Percentiles rank a stretch among this genome's conserved stretches.
Evolutionary conservation across 306 rosid species (phyloP).

Genomic region (Cucurbita moschata): DNA sequence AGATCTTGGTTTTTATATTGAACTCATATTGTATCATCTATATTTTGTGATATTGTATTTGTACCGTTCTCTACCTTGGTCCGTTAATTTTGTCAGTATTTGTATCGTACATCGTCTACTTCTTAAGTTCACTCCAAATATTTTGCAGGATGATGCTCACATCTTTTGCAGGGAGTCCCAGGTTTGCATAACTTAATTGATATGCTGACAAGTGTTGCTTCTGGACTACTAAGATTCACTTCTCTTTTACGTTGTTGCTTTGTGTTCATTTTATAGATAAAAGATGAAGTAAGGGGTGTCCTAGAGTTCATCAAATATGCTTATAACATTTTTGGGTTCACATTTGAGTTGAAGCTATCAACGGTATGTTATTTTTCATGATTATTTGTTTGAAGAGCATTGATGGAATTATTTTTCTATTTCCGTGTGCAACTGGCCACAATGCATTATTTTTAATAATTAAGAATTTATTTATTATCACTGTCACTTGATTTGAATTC

Average conservation of each 20-base stretch:
- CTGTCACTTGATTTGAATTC: not conserved
- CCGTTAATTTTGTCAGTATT: not conserved
- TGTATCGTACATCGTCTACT: constrained; percentile 6
- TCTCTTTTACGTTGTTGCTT: not conserved
- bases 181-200: constrained; percentile 29
- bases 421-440: not conserved
- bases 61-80: not conserved
- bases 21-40: not conserved
- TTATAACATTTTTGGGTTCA: constrained; percentile 63
- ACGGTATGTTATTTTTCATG: constrained; percentile 36
- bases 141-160: constrained; percentile 82
- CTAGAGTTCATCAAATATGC: constrained; percentile 58
- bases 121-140: constrained; percentile 12
- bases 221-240: not conserved
- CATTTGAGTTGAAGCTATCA: constrained; percentile 84
- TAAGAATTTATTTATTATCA: not conserved
- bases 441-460: not conserved
- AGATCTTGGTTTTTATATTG: not conserved
- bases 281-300: constrained; percentile 71
- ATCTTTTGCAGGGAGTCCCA: constrained; percentile 92
- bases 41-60: not conserved
- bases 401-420: not conserved
- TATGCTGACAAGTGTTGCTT: not conserved
- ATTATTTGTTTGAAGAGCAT: not conserved
- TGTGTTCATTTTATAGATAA: constrained; percentile 36